Evolutionary conservation across 192 early-diverging fungal genomes (phyloP).

Genomic region (Coemansia sp.): DNA sequence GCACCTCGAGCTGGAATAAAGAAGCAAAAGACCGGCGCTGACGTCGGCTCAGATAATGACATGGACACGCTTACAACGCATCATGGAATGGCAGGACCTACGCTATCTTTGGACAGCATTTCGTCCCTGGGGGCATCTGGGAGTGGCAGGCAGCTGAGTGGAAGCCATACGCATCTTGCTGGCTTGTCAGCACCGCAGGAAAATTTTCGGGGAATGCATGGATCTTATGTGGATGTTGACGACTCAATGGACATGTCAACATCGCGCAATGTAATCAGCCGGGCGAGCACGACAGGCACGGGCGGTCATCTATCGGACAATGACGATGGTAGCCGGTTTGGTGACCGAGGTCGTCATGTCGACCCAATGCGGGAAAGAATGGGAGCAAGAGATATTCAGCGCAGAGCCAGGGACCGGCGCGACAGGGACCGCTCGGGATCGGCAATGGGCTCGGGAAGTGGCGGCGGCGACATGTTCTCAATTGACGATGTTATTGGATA

Average conservation of each 20-base stretch:
- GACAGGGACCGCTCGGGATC: conserved; percentile 32
- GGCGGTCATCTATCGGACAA: conserved; percentile 22
- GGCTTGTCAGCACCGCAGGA: conserved; percentile 5
- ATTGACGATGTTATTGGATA: conserved; percentile 79
- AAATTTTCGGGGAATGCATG: conserved; percentile 1
- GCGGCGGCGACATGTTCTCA: conserved; percentile 23
- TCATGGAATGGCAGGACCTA: conserved; percentile 13
- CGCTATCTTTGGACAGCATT: conserved; percentile 20
- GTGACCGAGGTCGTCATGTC: background rate
- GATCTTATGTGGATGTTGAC: conserved; percentile 14
- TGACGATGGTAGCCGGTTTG: conserved; percentile 9
- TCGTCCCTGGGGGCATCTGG: conserved; percentile 7
- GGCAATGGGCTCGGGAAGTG: conserved; percentile 8
- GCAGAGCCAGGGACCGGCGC: conserved; percentile 30
- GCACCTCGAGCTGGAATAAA: conserved; percentile 19
- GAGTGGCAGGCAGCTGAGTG: conserved; percentile 5
- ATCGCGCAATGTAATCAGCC: conserved; percentile 20
- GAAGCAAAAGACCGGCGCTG: conserved; percentile 18
- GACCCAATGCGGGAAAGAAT: conserved; percentile 10
- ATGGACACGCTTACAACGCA: conserved; percentile 13
- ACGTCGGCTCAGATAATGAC: conserved; percentile 15
- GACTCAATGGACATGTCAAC: conserved; percentile 7
- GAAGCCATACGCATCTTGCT: conserved; percentile 6
- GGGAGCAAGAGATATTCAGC: conserved; percentile 12
- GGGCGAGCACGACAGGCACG: conserved; percentile 24